These are phyloP conservation scores for Metschnikowia cubensis DNA, from an alignment of 805 yeast species.

Conservation along the genomic window DNA sequence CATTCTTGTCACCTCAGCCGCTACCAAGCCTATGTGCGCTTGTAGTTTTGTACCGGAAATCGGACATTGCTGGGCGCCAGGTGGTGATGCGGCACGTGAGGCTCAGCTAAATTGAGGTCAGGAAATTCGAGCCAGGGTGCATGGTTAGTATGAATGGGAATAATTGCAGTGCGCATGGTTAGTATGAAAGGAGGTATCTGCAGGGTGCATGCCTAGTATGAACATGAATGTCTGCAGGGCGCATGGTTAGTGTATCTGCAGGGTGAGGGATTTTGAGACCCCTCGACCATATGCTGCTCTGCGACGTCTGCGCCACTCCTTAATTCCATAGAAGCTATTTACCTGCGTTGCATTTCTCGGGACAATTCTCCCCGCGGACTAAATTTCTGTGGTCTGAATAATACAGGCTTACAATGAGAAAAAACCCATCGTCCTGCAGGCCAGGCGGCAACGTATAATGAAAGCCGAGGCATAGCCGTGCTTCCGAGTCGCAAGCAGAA, in stretches of 20 bases:
- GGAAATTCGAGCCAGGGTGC: background rate
- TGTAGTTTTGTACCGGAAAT: background rate
- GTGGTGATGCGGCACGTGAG: background rate
- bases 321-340: background rate
- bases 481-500: background rate
- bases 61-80: background rate
- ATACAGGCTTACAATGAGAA: background rate
- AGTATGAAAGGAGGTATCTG: background rate
- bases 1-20: too few species aligned
- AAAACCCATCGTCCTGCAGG: background rate
- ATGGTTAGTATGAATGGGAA: background rate
- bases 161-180: background rate
- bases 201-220: background rate
- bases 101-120: background rate
- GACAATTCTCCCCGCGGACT: background rate
- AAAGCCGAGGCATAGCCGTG: constrained; percentile 1
- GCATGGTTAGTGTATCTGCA: background rate
- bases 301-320: background rate
- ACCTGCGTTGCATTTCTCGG: background rate
- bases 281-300: background rate
- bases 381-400: background rate
- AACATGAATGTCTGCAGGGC: background rate
- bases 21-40: too few species aligned
- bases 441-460: background rate
- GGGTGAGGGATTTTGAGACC: constrained; percentile 1